These are phyloP conservation scores for Kuraishia cidri DNA, from an alignment of 805 yeast genomes.

Conservation along the genomic window DNA sequence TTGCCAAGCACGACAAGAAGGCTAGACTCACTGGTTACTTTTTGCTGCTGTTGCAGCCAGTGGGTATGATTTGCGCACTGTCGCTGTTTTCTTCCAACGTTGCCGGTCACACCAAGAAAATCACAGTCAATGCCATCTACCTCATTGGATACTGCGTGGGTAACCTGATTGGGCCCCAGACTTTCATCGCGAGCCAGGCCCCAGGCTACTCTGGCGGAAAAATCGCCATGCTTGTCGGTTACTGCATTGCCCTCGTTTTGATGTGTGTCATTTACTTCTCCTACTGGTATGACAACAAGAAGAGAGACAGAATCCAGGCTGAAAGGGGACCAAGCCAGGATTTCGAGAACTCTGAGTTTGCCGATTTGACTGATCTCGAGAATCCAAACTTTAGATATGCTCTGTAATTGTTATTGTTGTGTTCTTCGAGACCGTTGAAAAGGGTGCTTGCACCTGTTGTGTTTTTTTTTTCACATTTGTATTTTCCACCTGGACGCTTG, in stretches of 20 bases:
- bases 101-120: constrained; percentile 66
- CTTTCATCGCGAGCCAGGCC: constrained; percentile 47
- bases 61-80: constrained; percentile 16
- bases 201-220: constrained; percentile 49
- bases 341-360: constrained; percentile 15
- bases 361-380: constrained; percentile 36
- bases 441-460: too few species aligned
- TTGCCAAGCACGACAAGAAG: constrained; percentile 12
- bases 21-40: constrained; percentile 21
- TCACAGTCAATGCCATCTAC: constrained; percentile 42
- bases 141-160: constrained; percentile 59
- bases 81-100: constrained; percentile 26
- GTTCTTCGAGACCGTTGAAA: too few species aligned
- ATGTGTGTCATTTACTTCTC: constrained; percentile 15
- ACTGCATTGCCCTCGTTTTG: constrained; percentile 12
- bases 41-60: constrained; percentile 15
- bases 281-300: constrained; percentile 12
- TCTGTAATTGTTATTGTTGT: too few species aligned
- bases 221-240: constrained; percentile 37
- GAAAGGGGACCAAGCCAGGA: constrained; percentile 9
- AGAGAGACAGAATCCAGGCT: constrained; percentile 19
- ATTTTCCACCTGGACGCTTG: too few species aligned
- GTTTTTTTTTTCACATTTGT: too few species aligned
- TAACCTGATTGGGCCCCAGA: constrained; percentile 62
- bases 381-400: constrained; percentile 43